Conservation (phyloP, 257 asterid genomes). For the Capsicum pubescens region DNA sequence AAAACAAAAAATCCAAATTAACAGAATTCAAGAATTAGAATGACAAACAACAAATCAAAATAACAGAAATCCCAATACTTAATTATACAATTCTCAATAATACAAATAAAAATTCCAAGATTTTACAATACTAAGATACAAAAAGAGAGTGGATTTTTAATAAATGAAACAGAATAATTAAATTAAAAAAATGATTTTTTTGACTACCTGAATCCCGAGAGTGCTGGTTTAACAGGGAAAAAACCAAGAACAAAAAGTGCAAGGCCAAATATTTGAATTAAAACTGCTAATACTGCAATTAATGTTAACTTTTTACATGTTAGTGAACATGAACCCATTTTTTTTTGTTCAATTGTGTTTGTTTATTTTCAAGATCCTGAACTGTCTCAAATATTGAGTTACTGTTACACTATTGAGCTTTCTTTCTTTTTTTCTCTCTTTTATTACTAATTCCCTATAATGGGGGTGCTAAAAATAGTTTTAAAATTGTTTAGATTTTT, state of each 20-base stretch:
- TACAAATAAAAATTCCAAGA: neutral
- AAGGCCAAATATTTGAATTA: constrained; percentile 71
- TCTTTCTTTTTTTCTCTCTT: neutral
- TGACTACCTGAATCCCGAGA: constrained; percentile 71
- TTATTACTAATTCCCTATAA: neutral
- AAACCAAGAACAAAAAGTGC: constrained; percentile 71
- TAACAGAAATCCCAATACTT: neutral
- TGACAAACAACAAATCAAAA: neutral
- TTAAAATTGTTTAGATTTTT: too few species aligned
- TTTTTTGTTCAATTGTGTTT: neutral
- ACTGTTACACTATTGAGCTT: neutral
- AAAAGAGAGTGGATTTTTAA: neutral
- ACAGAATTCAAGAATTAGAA: neutral
- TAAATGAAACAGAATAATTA: neutral
- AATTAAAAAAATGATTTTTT: neutral
- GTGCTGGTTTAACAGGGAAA: constrained; percentile 84
- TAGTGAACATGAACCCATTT: constrained; percentile 39
- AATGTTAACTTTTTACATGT: constrained; percentile 63
- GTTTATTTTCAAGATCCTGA: neutral
- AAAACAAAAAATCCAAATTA: neutral
- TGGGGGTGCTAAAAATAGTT: too few species aligned
- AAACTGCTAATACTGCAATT: constrained; percentile 56
- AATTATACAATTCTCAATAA: neutral
- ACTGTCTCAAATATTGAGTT: too few species aligned
- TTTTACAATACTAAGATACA: neutral